A percentile compares a stretch with the other conserved stretches of the same genome.
Evolutionary conservation across 176 grass and related monocot species (phyloP).

Genomic region (Hsuehochloa calcarea): DNA sequence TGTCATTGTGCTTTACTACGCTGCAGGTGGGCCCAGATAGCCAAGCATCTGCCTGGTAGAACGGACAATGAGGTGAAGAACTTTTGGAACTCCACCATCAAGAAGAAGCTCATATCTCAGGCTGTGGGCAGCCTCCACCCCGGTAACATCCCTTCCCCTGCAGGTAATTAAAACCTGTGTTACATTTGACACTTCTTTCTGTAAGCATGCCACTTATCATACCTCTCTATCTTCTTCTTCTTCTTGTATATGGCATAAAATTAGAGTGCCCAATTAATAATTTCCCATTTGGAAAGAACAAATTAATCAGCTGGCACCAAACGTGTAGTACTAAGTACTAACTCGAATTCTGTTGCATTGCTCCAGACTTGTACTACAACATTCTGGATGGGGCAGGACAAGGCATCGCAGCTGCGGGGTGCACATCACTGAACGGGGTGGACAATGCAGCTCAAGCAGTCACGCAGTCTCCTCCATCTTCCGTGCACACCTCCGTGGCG

Average conservation of each 20-base stretch:
- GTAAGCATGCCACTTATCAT: neutral
- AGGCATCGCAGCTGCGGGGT: conserved; percentile 28
- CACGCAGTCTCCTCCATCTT: conserved; percentile 23
- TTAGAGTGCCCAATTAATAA: neutral
- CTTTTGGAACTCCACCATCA: conserved; percentile 97
- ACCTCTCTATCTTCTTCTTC: neutral
- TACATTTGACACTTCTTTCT: neutral
- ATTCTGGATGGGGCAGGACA: conserved; percentile 54
- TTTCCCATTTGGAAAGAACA: neutral
- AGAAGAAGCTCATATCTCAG: conserved; percentile 89
- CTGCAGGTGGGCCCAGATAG: conserved; percentile 96
- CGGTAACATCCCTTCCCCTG: conserved; percentile 38
- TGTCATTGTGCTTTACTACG: neutral
- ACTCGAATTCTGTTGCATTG: conserved; percentile 18
- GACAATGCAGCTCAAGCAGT: conserved; percentile 14
- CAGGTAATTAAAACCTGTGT: conserved; percentile 15
- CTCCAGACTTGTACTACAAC: conserved; percentile 59
- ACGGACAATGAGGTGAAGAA: conserved; percentile 99
- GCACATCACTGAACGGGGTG: conserved; percentile 6
- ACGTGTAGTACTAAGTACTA: neutral
- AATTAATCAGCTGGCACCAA: neutral
- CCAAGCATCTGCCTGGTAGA: conserved; percentile 94
- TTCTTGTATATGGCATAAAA: neutral
- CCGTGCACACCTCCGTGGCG: conserved; percentile 9
- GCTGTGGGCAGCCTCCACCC: conserved; percentile 59